Base-by-base conservation (phyloP, 1,284 basidiomycete genomes). In the Entoloma clypeatum region DNA sequence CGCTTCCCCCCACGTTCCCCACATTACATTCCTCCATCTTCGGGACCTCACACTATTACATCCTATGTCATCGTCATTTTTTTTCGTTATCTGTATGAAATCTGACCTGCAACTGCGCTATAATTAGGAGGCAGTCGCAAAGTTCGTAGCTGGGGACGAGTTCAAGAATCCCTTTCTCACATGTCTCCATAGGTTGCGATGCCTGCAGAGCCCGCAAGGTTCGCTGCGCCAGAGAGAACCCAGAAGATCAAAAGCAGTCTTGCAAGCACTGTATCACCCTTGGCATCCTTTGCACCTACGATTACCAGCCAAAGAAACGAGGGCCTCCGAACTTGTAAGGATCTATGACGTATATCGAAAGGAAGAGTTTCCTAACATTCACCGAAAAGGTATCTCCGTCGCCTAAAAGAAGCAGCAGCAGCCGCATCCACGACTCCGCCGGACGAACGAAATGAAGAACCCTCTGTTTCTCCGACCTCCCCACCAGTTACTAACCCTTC, bases 221-320 rank as follows among this genome's bases (percentile, higher is more conserved):
- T 37, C 75, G 85, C 33, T 89, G 86, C 56, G 81, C 82, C 7
- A 72, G 82, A 51, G 86, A 89, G 54, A 82, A 81, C 52, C 75
- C 80, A 18, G 82, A 86, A 50, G 83, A 87, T 57, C 69, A 74
- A 13, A 83, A 80, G 60, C 77, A 78, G 51, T 73, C 81, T 16
- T 87, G 86, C 81, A 87, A 86, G 54, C 88, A 91, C 57, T 92
- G 88, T 60, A 72, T 82, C 51, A 77, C 86, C 2, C 78, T 92
- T 30, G 83, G 80, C 24, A 86, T 92, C 42, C 76, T 82, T 9
- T 92, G 89, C 61, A 92, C 88, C 1, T 93, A 92, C 55, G 86
- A 92, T 55, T 92, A 92, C 60, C 86, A 88, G 62, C 90, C 90
- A 11, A 92, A 91, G 72, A 92, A 92, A 63, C 73, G 90, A 43